phyloP scores from a whole-genome alignment of 306 rosid genomes.

The Sicyos edulis region DNA sequence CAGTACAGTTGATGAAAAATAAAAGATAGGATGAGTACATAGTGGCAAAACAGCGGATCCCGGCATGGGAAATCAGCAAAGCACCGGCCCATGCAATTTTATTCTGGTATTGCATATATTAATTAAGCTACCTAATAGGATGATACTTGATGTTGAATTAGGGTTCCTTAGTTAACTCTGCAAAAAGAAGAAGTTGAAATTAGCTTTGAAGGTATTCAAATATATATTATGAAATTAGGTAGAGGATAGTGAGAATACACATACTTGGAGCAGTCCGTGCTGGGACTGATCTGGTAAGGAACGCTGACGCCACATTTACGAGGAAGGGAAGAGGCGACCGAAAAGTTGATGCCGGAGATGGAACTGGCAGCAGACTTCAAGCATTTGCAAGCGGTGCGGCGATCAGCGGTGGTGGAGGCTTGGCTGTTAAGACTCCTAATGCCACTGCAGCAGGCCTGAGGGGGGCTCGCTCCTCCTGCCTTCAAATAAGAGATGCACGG shows the following conservation, averaged over 20 bases:
- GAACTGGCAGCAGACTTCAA: constrained; percentile 35
- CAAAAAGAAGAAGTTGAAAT: too few relatives aligned
- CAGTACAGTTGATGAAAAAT: too few relatives aligned
- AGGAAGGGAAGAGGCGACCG: constrained; percentile 29
- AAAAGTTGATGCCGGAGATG: constrained; percentile 14
- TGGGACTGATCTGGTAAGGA: constrained; percentile 56
- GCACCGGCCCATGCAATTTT: too few relatives aligned
- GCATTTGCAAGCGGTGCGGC: constrained; percentile 45
- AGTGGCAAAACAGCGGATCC: too few relatives aligned
- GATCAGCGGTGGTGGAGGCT: constrained; percentile 49
- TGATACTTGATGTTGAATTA: too few relatives aligned
- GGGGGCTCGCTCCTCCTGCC: constrained; percentile 18
- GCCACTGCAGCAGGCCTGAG: constrained; percentile 41
- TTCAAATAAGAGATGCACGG: constrained; percentile 37
- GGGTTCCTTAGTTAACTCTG: too few relatives aligned
- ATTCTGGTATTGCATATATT: too few relatives aligned
- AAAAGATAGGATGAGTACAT: too few relatives aligned
- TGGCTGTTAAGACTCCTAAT: constrained; percentile 20
- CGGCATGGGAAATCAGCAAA: too few relatives aligned
- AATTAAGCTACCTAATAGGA: too few relatives aligned
- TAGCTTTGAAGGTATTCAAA: too few relatives aligned
- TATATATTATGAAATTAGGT: too few relatives aligned
- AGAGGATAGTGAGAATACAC: neutral
- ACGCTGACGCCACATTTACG: constrained; percentile 37
- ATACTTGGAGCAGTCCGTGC: constrained; percentile 51